Conservation (phyloP, 2,329 filamentous ascomycete species). For the Pseudovirgaria hyperparasitica region DNA sequence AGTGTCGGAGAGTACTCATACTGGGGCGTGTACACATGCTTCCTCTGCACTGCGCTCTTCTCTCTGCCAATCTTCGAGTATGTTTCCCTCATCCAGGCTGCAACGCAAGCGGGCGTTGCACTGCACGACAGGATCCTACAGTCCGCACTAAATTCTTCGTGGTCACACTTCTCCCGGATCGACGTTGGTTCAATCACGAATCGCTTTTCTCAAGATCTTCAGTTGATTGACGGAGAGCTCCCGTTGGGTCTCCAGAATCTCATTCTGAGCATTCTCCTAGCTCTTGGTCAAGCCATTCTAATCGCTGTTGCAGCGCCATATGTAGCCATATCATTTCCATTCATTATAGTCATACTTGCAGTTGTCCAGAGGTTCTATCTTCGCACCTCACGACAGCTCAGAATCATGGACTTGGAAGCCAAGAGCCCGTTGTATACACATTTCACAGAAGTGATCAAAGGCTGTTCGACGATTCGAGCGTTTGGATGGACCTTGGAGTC, state of each 20-base stretch:
- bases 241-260: no score
- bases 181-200: conserved; percentile 28
- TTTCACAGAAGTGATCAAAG: conserved; percentile 35
- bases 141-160: no score
- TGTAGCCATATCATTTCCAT: conserved; percentile 18
- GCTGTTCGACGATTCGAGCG: conserved; percentile 35
- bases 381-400: conserved; percentile 29
- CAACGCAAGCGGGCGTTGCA: no score
- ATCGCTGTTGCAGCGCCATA: conserved; percentile 19
- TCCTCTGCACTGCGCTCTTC: no score
- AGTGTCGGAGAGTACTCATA: no score
- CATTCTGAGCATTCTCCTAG: no score
- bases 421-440: conserved; percentile 34
- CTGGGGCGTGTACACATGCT: no score
- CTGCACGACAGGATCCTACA: no score
- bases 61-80: no score
- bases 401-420: conserved; percentile 38
- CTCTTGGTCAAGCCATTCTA: no score
- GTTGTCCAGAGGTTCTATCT: conserved; percentile 30
- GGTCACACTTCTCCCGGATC: conserved; percentile 24
- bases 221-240: conserved; percentile 28
- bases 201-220: conserved; percentile 30
- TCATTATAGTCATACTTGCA: conserved; percentile 20
- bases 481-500: conserved; percentile 26
- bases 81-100: no score